Conservation (phyloP, 202 grass and related monocot genomes). For the Saccharum hybrid region DNA sequence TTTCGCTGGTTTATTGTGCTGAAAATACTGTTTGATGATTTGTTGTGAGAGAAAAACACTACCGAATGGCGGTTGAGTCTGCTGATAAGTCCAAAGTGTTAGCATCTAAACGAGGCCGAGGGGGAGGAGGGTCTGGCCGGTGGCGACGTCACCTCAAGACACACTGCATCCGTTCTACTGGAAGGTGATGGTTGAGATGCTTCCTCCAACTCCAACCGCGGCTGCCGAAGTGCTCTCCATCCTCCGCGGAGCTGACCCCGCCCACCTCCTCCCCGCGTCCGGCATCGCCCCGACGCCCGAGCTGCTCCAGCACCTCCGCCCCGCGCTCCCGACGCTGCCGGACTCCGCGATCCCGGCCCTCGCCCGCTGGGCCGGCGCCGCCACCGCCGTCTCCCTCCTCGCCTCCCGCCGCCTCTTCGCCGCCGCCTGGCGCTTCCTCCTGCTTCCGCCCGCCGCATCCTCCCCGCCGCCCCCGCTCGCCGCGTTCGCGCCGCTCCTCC, state of each 20-base stretch:
- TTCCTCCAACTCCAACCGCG: neutral
- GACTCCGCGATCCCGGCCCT: conserved; percentile 41
- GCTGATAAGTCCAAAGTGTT: no score
- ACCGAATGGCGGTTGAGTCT: no score
- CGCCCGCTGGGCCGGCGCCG: conserved; percentile 41
- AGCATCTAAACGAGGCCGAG: no score
- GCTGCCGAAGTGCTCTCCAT: conserved; percentile 26
- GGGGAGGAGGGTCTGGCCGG: no score
- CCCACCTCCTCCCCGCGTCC: conserved; percentile 27
- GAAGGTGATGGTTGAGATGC: neutral
- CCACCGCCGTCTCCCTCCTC: conserved; percentile 38
- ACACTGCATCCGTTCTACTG: neutral
- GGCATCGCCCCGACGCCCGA: conserved; percentile 27
- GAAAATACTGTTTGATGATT: no score
- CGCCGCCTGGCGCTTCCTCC: conserved; percentile 58
- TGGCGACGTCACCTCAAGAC: no score
- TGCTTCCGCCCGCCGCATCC: conserved; percentile 26
- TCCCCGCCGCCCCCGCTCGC: conserved; percentile 43
- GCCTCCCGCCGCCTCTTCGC: conserved; percentile 54
- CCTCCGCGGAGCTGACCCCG: conserved; percentile 21
- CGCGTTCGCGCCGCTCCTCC: conserved; percentile 58
- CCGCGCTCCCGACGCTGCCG: conserved; percentile 38
- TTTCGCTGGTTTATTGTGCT: no score
- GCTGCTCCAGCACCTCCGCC: conserved; percentile 41
- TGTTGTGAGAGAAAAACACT: no score